phyloP scores from a whole-genome alignment of 345 rosid genomes.

The Eucalyptus albens region DNA sequence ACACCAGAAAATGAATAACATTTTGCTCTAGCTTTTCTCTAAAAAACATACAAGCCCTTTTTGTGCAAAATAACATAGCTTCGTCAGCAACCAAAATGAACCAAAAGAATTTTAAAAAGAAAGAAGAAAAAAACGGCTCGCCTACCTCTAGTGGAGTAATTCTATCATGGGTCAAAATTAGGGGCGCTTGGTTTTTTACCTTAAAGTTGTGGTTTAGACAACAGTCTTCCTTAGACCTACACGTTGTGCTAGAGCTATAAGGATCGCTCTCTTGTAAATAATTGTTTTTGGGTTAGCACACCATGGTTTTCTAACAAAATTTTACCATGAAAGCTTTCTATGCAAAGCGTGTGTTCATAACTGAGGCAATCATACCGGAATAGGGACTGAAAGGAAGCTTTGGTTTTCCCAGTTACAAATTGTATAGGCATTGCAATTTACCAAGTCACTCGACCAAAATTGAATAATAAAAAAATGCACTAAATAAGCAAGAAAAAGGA shows the following conservation, averaged over 20 bases:
- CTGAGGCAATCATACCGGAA: neutral
- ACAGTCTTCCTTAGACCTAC: neutral
- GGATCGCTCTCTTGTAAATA: neutral
- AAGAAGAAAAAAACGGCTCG: too few relatives aligned
- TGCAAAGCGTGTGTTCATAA: neutral
- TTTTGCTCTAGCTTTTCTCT: neutral
- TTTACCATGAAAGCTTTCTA: neutral
- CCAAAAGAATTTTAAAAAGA: too few relatives aligned
- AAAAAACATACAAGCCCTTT: neutral
- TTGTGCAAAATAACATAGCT: neutral
- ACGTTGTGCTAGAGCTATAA: neutral
- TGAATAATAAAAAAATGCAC: neutral
- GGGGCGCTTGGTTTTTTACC: neutral
- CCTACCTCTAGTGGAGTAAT: neutral
- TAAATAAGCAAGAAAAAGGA: neutral
- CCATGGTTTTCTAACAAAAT: neutral
- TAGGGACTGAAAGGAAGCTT: neutral
- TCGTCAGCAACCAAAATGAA: neutral
- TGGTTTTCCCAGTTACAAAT: neutral
- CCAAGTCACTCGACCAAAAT: neutral
- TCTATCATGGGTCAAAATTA: neutral
- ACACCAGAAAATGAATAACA: neutral
- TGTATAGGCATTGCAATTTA: neutral
- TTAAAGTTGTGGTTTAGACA: neutral
- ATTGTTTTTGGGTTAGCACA: neutral